Evolutionary conservation across 2,329 filamentous ascomycete genomes (phyloP).

Genomic region (Paraconiothyrium brasiliense): DNA sequence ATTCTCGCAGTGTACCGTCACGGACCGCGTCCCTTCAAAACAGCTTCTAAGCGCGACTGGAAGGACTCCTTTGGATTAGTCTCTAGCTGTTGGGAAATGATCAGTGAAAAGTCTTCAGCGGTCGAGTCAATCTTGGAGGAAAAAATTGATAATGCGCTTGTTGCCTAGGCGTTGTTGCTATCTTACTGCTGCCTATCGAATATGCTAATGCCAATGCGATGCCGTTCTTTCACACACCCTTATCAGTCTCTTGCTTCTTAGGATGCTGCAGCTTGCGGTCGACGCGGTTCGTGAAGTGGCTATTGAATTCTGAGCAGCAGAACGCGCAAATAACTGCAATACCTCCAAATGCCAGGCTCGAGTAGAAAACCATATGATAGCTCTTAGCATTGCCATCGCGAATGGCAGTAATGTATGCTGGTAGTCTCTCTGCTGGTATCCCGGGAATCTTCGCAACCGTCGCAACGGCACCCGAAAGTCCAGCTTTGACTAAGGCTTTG

Average conservation of each 20-base stretch:
- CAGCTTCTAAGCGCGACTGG: background rate
- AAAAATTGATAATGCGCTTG: background rate
- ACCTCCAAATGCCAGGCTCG: conserved; percentile 27
- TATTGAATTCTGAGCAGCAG: conserved; percentile 26
- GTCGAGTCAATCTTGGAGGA: background rate
- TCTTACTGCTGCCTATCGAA: background rate
- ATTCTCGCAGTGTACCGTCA: background rate
- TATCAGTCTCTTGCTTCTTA: conserved; percentile 12
- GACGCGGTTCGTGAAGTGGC: conserved; percentile 25
- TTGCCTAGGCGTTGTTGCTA: background rate
- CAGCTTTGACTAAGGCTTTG: conserved; percentile 22
- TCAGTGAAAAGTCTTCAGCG: background rate
- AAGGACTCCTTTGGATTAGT: background rate
- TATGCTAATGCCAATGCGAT: background rate
- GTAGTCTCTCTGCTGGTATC: conserved; percentile 17
- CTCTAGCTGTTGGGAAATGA: background rate
- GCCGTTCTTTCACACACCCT: background rate
- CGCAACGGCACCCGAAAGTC: conserved; percentile 17
- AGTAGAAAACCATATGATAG: conserved; percentile 30
- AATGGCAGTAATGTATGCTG: conserved; percentile 21
- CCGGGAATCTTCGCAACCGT: conserved; percentile 26
- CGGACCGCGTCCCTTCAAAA: background rate
- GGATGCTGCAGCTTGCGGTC: conserved; percentile 22
- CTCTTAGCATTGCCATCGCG: conserved; percentile 26
- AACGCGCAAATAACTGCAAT: conserved; percentile 30